These are phyloP conservation scores for Tricharina praecox DNA, from an alignment of 495 filamentous ascomycete genomes.

Conservation along the genomic window DNA sequence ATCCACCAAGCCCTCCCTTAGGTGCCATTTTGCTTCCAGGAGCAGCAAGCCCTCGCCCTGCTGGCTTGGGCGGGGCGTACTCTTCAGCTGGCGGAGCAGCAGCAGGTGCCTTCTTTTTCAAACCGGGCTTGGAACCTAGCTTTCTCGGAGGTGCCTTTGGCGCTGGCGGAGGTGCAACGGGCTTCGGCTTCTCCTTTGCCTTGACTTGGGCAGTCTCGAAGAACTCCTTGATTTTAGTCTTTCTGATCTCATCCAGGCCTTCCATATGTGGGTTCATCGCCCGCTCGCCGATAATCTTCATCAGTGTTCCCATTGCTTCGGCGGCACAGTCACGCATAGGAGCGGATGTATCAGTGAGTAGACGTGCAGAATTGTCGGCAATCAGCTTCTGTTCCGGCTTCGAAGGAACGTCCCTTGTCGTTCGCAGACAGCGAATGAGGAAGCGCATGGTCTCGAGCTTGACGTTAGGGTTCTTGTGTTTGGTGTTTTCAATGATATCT, in stretches of 20 bases:
- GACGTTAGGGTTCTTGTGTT: conserved; percentile 91
- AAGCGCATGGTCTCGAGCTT: conserved; percentile 90
- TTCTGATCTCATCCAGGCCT: conserved; percentile 85
- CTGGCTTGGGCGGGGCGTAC: conserved; percentile 30
- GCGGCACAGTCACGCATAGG: conserved; percentile 71
- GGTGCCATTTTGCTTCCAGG: conserved; percentile 46
- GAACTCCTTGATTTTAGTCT: conserved; percentile 91
- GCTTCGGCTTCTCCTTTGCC: conserved; percentile 91
- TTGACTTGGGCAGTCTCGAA: conserved; percentile 85
- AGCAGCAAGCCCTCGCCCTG: conserved; percentile 36
- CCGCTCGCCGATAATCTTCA: conserved; percentile 97
- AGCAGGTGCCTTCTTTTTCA: conserved; percentile 35
- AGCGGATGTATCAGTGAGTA: conserved; percentile 75
- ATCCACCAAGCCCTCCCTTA: conserved; percentile 51
- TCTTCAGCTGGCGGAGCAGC: conserved; percentile 31
- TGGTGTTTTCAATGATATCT: conserved; percentile 69
- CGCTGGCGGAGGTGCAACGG: conserved; percentile 49
- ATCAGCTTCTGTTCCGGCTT: conserved; percentile 73
- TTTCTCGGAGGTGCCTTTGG: conserved; percentile 42
- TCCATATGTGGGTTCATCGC: conserved; percentile 95
- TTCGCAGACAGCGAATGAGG: conserved; percentile 69
- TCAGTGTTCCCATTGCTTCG: conserved; percentile 80
- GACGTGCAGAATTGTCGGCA: conserved; percentile 68
- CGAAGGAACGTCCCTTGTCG: conserved; percentile 61
- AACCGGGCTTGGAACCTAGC: conserved; percentile 32